Base-by-base conservation (phyloP, 2,329 filamentous ascomycete species). In the Gnomoniopsis smithogilvyi region DNA sequence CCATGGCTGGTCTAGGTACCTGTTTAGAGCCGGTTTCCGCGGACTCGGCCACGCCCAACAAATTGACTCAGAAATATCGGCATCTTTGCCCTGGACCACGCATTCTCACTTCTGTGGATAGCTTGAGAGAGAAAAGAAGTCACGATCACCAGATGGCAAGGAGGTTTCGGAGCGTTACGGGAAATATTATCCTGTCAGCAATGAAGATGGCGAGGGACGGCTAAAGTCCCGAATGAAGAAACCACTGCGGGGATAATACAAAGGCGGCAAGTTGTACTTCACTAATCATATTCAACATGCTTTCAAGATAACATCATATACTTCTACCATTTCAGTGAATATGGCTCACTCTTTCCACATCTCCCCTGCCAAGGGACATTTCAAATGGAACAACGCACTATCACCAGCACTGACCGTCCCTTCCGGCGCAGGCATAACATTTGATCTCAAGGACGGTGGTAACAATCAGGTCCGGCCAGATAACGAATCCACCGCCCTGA, bases 371-470 rank as follows among this genome's bases (percentile, higher is more conserved):
- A 65, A 69, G 56, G 65, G 67, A 19, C 78, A 81, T 67, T 68
- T 78, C 26, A 79, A 76, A 67, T 83, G 80, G 80, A 78, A 77
- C 56, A 75, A 75, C 56, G 68, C 74, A 46, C 70, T 80, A 43
- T 58, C 71, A 1, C 79, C 79, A 2, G 74, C 74, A 24, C 67
- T 80, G 48, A 79, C 74, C 1, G 72, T 83, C 58, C 68, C 76
- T 12, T 81, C 80, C 0, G 80, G 80, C 12, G 67, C 75, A 21
- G 73, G 73, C 15, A 68, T 83, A 54, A 74, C 74, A 24, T 81
- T 83, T 62, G 77, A 79, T 64, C 72, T 80, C 26, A 73, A 75
- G 21, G 80, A 82, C 63, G 79, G 78, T 48, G 78, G 76, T 62
- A 77, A 79, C 65, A 79, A 80, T 60, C 78, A 81, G 66, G 74